A percentile compares a stretch with the other conserved stretches of the same genome.
Conservation (phyloP, 2,329 filamentous ascomycete species). For the Botrytis fragariae region DNA sequence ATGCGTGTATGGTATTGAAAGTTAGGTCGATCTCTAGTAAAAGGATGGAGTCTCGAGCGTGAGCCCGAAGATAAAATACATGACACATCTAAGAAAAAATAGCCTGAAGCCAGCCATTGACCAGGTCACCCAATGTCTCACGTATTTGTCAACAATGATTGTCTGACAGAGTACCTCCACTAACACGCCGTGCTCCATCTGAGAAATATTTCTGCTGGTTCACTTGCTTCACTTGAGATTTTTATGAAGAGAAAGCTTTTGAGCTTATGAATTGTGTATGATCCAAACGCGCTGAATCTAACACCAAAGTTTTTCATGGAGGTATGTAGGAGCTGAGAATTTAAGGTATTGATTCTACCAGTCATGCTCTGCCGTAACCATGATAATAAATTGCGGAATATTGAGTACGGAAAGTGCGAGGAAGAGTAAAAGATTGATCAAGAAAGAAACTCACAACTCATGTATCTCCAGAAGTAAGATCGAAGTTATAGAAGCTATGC, state of each 20-base stretch:
- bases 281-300: fast-evolving
- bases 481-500: background rate
- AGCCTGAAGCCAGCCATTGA: background rate
- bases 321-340: no score
- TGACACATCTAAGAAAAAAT: background rate
- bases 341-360: background rate
- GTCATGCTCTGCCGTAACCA: background rate
- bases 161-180: background rate
- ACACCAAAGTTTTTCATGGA: no score
- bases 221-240: background rate
- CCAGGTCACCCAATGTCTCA: no score
- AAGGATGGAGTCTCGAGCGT: background rate
- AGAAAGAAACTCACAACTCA: background rate
- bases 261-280: background rate
- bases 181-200: fast-evolving
- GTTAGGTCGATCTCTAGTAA: background rate
- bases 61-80: background rate
- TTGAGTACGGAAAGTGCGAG: no score
- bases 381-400: background rate
- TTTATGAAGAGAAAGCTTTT: background rate
- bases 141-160: no score
- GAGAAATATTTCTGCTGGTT: background rate
- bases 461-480: background rate
- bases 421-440: background rate
- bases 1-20: background rate